Evolutionary conservation across 192 early-diverging fungal genomes (phyloP).

Genomic region (Linnemannia schmuckeri): DNA sequence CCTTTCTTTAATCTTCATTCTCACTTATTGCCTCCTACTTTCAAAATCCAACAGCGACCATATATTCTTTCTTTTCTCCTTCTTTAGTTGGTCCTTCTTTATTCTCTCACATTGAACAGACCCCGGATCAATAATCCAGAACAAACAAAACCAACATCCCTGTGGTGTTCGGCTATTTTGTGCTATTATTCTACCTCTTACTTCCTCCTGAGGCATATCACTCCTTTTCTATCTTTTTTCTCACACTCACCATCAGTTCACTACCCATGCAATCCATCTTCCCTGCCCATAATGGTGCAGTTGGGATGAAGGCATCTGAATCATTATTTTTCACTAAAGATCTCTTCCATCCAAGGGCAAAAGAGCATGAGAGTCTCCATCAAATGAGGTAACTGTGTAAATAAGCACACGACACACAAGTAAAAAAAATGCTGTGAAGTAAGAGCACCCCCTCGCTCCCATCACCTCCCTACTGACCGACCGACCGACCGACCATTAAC

Average conservation of each 20-base stretch:
- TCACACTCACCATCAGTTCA: background rate
- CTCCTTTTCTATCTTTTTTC: background rate
- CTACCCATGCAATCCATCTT: no score
- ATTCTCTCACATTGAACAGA: background rate
- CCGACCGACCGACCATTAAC: no score
- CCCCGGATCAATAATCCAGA: background rate
- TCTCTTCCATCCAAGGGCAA: no score
- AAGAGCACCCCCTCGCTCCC: no score
- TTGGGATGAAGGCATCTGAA: background rate
- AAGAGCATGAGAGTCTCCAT: background rate
- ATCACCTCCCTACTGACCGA: no score
- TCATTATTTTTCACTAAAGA: background rate
- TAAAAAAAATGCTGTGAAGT: background rate
- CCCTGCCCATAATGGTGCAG: background rate
- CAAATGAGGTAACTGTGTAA: background rate
- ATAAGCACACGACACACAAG: background rate
- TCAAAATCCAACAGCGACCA: background rate
- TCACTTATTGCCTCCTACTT: background rate
- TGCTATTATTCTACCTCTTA: background rate
- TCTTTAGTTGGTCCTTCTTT: background rate
- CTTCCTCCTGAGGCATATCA: background rate
- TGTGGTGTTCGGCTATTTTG: background rate
- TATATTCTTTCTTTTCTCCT: background rate
- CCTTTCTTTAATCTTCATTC: background rate
- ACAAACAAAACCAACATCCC: background rate